Conservation (phyloP, 768 basidiomycete species). For the Calocera viscosa region DNA sequence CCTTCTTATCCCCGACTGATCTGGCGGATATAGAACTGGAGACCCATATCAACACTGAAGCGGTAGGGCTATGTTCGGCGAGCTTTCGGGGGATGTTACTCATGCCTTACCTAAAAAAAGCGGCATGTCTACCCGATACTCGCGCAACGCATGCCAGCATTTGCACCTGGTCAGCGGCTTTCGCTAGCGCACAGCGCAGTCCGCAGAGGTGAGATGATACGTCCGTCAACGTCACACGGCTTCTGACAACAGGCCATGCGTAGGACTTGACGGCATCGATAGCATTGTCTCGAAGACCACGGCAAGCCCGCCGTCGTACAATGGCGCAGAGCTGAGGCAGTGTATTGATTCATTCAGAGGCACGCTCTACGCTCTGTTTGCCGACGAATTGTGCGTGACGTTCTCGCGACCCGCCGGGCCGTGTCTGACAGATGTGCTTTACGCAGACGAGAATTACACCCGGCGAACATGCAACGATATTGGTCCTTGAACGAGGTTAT, state of each 20-base stretch:
- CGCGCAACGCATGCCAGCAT: slow-evolving; percentile 12
- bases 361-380: slow-evolving; percentile 9
- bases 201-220: neutral
- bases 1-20: neutral
- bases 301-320: slow-evolving; percentile 8
- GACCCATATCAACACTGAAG: slow-evolving; percentile 12
- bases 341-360: slow-evolving; percentile 12
- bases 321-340: slow-evolving; percentile 9
- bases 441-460: slow-evolving; percentile 4
- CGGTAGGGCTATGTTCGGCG: slow-evolving; percentile 1
- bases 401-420: neutral
- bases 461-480: slow-evolving; percentile 13
- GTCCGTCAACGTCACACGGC: neutral
- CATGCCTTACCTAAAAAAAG: neutral
- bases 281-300: slow-evolving; percentile 6
- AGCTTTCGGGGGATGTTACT: neutral
- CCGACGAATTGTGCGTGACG: slow-evolving; percentile 11
- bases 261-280: slow-evolving; percentile 10
- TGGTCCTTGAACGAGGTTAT: slow-evolving; percentile 10
- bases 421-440: neutral
- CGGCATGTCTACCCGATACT: slow-evolving; percentile 10
- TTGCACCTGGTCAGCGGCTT: slow-evolving; percentile 10
- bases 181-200: neutral
- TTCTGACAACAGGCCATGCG: slow-evolving; percentile 7
- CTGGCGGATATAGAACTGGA: neutral